Conservation (phyloP, 2,329 filamentous ascomycete species). For the Fusarium graminum region DNA sequence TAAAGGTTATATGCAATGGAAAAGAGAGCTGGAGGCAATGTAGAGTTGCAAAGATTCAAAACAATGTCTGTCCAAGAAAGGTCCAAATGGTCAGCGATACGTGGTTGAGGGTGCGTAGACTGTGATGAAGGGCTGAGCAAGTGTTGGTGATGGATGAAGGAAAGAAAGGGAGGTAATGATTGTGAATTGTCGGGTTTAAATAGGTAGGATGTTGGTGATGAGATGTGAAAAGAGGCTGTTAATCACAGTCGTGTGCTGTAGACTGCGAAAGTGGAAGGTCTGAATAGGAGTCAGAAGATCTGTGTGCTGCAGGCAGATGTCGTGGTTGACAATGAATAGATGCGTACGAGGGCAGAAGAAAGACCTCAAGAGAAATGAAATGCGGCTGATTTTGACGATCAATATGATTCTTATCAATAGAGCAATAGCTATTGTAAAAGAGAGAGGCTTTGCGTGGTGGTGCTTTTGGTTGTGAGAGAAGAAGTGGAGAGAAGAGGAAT, state of each 20-base stretch:
- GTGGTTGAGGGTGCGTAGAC: not conserved
- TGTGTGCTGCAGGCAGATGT: conserved; percentile 1
- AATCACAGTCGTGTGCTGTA: conserved; percentile 22
- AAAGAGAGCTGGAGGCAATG: not conserved
- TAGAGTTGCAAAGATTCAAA: not conserved
- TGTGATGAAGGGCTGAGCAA: conserved; percentile 8
- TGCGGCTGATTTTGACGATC: not conserved
- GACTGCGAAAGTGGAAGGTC: not conserved
- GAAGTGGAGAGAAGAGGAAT: conserved; percentile 8
- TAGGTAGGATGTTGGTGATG: not conserved
- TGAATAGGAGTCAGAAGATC: not conserved
- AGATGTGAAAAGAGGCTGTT: not conserved
- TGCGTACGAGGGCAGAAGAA: conserved; percentile 5
- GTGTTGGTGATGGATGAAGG: not conserved
- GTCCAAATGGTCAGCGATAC: not conserved
- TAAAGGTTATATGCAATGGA: not conserved
- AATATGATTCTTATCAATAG: not conserved
- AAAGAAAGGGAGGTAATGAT: not conserved
- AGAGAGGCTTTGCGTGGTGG: not conserved
- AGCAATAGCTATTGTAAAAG: not conserved
- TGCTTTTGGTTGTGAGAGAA: not conserved
- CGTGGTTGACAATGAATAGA: conserved; percentile 12
- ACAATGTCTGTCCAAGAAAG: conserved; percentile 30
- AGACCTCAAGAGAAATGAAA: not conserved
- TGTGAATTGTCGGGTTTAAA: not conserved